Conservation (phyloP, 768 basidiomycete genomes). For the Xanthoconium stramineum region DNA sequence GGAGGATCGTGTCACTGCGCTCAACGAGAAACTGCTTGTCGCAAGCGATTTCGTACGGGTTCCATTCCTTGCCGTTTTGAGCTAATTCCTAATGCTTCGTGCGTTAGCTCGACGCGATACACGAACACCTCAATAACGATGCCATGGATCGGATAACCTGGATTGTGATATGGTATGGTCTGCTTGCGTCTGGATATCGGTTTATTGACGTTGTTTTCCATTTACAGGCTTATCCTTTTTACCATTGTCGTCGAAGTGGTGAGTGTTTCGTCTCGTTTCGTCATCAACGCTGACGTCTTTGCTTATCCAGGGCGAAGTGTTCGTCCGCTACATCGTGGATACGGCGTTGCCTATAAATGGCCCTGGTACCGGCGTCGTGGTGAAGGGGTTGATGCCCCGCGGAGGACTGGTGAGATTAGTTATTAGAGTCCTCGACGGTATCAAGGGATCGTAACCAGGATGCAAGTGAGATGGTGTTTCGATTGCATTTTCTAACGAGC, state of each 20-base stretch:
- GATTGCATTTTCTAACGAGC: not conserved
- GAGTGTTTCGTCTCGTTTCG: slow-evolving; percentile 20
- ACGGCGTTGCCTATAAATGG: not conserved
- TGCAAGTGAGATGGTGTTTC: not conserved
- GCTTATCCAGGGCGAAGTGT: slow-evolving; percentile 63
- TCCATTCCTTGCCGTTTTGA: not conserved
- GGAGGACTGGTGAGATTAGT: slow-evolving; percentile 24
- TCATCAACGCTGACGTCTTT: not conserved
- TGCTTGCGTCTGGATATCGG: slow-evolving; percentile 44
- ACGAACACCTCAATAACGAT: slow-evolving; percentile 86
- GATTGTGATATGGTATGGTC: slow-evolving; percentile 60
- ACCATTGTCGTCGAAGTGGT: slow-evolving; percentile 88
- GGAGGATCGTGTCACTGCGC: slow-evolving; percentile 69
- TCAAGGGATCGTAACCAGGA: slow-evolving; percentile 7
- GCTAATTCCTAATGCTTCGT: not conserved
- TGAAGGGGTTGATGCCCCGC: slow-evolving; percentile 20
- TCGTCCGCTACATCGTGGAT: slow-evolving; percentile 74
- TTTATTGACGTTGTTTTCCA: slow-evolving; percentile 22
- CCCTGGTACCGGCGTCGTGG: slow-evolving; percentile 4
- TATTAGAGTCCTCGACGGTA: slow-evolving; percentile 14
- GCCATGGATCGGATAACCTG: slow-evolving; percentile 91
- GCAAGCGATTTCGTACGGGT: slow-evolving; percentile 79
- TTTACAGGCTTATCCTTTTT: slow-evolving; percentile 77
- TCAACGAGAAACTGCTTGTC: slow-evolving; percentile 86
- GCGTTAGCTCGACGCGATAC: slow-evolving; percentile 82